Conservation (phyloP, 2,329 filamentous ascomycete species). For the Graphilbum sp. region DNA sequence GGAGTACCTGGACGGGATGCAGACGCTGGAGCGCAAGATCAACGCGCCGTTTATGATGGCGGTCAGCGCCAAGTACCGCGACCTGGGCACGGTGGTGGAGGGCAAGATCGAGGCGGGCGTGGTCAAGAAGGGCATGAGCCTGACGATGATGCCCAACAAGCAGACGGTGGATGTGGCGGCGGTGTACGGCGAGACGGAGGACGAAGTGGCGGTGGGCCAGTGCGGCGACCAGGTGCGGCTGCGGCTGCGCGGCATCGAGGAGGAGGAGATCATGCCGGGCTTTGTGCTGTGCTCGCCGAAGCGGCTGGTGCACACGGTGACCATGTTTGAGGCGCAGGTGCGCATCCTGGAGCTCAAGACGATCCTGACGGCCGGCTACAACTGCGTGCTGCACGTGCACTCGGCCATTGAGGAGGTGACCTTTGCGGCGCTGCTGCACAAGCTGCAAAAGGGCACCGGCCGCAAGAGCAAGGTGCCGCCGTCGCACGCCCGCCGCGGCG, state of each 20-base stretch:
- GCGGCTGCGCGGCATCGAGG: constrained; percentile 84
- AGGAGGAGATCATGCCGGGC: constrained; percentile 89
- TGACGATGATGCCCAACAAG: constrained; percentile 93
- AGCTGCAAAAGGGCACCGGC: constrained; percentile 84
- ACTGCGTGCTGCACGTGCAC: constrained; percentile 95
- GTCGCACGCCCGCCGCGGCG: constrained; percentile 68
- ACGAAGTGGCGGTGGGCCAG: constrained; percentile 65
- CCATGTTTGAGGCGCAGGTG: constrained; percentile 88
- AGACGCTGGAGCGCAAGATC: constrained; percentile 77
- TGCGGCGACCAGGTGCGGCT: constrained; percentile 92
- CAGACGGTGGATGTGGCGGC: constrained; percentile 67
- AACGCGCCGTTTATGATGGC: constrained; percentile 99
- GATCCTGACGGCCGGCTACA: constrained; percentile 88
- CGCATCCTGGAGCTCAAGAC: constrained; percentile 86
- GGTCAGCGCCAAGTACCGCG: constrained; percentile 81
- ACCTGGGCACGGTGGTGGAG: constrained; percentile 95
- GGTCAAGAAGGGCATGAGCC: constrained; percentile 71
- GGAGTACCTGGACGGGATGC: constrained; percentile 63
- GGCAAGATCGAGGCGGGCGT: constrained; percentile 94
- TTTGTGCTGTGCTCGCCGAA: constrained; percentile 95
- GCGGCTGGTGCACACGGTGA: constrained; percentile 80
- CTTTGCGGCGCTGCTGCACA: constrained; percentile 75
- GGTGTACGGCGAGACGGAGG: constrained; percentile 89
- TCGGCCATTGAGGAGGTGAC: constrained; percentile 96
- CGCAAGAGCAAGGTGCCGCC: constrained; percentile 88